Evolutionary conservation across 1,284 basidiomycete genomes (phyloP).

Genomic region (Golubevia pallescens): DNA sequence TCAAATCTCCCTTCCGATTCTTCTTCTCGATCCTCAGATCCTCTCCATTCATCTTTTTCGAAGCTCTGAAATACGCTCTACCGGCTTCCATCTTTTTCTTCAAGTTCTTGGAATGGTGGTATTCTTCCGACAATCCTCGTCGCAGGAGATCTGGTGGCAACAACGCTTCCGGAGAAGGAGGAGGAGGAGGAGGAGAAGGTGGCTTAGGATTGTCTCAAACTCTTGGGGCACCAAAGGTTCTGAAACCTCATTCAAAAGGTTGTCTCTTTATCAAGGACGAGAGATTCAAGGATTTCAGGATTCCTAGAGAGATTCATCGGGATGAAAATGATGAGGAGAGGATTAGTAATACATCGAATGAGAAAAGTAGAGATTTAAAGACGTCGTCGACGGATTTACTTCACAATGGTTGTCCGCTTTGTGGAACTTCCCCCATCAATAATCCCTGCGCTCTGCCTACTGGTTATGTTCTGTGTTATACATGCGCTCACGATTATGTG

Average conservation of each 20-base stretch:
- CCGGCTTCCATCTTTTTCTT: conserved; percentile 93
- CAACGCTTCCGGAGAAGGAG: conserved; percentile 67
- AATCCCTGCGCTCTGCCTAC: conserved; percentile 90
- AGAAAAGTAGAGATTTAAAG: conserved; percentile 1
- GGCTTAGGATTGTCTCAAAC: conserved; percentile 9
- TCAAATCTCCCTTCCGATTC: conserved; percentile 26
- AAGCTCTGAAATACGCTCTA: conserved; percentile 75
- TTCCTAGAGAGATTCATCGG: conserved; percentile 66
- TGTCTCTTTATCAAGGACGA: conserved; percentile 43
- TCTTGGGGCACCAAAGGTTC: conserved; percentile 71
- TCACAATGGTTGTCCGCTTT: conserved; percentile 86
- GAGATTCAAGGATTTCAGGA: conserved; percentile 17
- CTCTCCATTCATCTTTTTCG: conserved; percentile 37
- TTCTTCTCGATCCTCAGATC: conserved; percentile 18
- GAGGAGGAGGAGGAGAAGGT: conserved; percentile 45
- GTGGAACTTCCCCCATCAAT: conserved; percentile 72
- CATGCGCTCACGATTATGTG: conserved; percentile 85
- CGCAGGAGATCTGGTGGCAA: conserved; percentile 67
- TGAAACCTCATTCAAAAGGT: conserved; percentile 75
- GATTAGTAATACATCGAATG: conserved; percentile 9
- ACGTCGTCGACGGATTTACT: conserved; percentile 28
- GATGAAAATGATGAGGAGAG: conserved; percentile 35
- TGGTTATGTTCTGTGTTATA: conserved; percentile 95
- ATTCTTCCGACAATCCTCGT: conserved; percentile 84
- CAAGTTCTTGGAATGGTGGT: conserved; percentile 99